Conservation (phyloP, 1,139 yeast genomes). For the Yamadazyma blattariae region DNA sequence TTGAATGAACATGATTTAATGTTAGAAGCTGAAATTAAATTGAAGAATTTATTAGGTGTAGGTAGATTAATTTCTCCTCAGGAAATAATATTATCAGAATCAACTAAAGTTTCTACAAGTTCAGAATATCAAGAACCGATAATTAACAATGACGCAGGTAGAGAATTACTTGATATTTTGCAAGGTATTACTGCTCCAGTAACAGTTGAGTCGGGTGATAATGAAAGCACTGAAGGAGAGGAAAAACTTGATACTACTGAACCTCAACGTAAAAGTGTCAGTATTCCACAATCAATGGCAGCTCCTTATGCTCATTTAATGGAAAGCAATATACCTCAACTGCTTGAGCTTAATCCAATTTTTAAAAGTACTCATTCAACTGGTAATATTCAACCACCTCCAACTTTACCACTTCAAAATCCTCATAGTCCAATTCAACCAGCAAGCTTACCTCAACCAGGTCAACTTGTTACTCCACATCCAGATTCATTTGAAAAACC, state of each 20-base stretch:
- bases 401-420: background rate
- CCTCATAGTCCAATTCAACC: background rate
- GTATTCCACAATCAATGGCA: conserved; percentile 18
- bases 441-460: conserved; percentile 15
- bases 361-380: background rate
- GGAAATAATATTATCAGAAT: background rate
- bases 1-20: conserved; percentile 55
- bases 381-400: conserved; percentile 1
- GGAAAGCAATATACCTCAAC: conserved; percentile 22
- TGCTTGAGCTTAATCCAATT: conserved; percentile 13
- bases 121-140: conserved; percentile 12
- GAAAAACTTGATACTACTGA: background rate
- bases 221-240: conserved; percentile 3
- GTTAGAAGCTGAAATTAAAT: conserved; percentile 56
- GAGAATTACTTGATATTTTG: conserved; percentile 66
- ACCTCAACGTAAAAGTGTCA: conserved; percentile 5
- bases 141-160: conserved; percentile 59
- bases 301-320: conserved; percentile 17
- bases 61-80: conserved; percentile 7
- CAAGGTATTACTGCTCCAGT: conserved; percentile 40
- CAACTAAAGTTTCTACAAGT: conserved; percentile 8
- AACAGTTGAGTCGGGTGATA: conserved; percentile 1
- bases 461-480: conserved; percentile 13
- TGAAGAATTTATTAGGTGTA: conserved; percentile 64
- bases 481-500: conserved; percentile 45